A percentile compares a stretch with the other conserved stretches of the same genome.
phyloP scores from a whole-genome alignment of 2,329 filamentous ascomycete species.

The Zymoseptoria passerinii region DNA sequence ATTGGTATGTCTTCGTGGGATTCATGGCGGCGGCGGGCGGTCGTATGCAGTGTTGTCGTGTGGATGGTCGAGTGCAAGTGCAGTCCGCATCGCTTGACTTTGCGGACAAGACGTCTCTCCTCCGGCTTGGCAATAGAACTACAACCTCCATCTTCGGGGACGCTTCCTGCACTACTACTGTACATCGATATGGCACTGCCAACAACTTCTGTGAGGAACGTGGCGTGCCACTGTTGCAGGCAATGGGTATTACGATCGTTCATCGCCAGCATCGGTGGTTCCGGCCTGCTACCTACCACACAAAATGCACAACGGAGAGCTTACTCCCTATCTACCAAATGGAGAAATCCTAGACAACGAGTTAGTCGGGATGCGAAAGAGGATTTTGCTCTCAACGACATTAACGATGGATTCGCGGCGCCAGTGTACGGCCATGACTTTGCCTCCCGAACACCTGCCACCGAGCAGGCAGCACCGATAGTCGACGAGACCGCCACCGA shows the following conservation, averaged over 20 bases:
- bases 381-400: constrained; percentile 16
- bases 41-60: not conserved
- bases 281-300: constrained; percentile 2
- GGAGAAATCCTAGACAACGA: constrained; percentile 15
- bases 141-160: not conserved
- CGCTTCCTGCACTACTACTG: not conserved
- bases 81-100: too few relatives aligned
- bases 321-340: constrained; percentile 13
- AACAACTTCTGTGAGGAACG: constrained; percentile 7
- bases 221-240: constrained; percentile 19
- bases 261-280: constrained; percentile 23
- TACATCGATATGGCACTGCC: constrained; percentile 10
- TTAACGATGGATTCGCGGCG: constrained; percentile 10
- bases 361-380: constrained; percentile 13
- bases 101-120: too few relatives aligned
- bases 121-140: constrained; percentile 5
- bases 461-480: not conserved
- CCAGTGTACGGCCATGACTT: not conserved
- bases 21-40: constrained; percentile 13
- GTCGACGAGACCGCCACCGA: constrained; percentile 1
- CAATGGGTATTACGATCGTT: constrained; percentile 24
- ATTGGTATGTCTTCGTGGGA: constrained; percentile 24
- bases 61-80: not conserved
- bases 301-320: constrained; percentile 14
- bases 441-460: not conserved